phyloP scores from a whole-genome alignment of 495 filamentous ascomycete genomes.

The Penicillium paxilli region DNA sequence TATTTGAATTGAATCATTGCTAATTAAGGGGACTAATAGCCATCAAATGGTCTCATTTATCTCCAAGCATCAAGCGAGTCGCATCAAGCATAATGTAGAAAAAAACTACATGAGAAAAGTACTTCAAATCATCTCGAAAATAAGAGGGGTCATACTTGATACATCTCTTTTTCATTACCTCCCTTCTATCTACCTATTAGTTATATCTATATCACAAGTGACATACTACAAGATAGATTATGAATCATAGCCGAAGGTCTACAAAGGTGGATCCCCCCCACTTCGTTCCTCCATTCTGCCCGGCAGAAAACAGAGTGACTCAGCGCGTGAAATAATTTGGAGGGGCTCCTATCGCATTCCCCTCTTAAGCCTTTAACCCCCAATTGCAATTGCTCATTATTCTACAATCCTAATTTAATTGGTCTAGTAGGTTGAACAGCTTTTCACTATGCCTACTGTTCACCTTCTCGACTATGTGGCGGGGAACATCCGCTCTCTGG shows the following conservation, averaged over 20 bases:
- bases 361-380: not conserved
- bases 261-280: not conserved
- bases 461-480: constrained; percentile 86
- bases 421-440: not conserved
- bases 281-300: constrained; percentile 17
- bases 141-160: too few species aligned
- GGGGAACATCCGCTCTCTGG: constrained; percentile 91
- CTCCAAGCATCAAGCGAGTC: constrained; percentile 24
- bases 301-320: constrained; percentile 33
- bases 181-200: not conserved
- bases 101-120: not conserved
- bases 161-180: not conserved
- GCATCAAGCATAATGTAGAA: not conserved
- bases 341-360: constrained; percentile 12
- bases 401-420: not conserved
- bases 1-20: constrained; percentile 9
- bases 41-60: constrained; percentile 50
- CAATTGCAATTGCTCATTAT: not conserved
- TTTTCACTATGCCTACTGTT: constrained; percentile 74
- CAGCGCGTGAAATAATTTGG: constrained; percentile 26
- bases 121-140: not conserved
- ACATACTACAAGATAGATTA: too few species aligned
- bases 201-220: not conserved
- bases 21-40: constrained; percentile 25
- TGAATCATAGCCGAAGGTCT: too few species aligned